Evolutionary conservation across 2,329 filamentous ascomycete genomes (phyloP), one percentile per base, ranked within the genome.

Genomic region (Calonectria crousiana): DNA sequence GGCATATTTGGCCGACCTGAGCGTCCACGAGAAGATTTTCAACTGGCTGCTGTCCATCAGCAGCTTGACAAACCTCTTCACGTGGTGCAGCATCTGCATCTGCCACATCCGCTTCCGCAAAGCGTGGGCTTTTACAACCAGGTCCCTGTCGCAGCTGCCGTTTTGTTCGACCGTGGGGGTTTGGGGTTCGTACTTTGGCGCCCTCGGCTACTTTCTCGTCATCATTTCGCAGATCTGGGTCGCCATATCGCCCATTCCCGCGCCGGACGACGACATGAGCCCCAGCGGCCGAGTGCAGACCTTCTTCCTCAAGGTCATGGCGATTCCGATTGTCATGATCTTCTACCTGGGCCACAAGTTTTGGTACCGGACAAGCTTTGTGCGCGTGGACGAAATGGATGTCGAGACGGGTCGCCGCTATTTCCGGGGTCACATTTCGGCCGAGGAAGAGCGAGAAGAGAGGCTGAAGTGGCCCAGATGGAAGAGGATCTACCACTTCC

Each of bases 71-170:
- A 93, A 91, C 41, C 89, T 95, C 80, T 95, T 96, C 86, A 95
- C 93, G 2, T 96, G 94, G 94, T 92, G 88, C 49, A 94, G 94
- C 75, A 96, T 98, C 82, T 98, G 95, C 83, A 86, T 97, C 3
- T 91, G 93, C 34, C 95, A 98, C 84, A 97, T 98, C 81, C 95
- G 95, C 53, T 98, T 98, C 90, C 95, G 96, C 77, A 86, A 87
- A 32, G 95, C 93, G 9, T 98, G 95, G 95, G 88, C 87, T 32
- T 82, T 86, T 11, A 90, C 92, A 73, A 94, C 93, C 36, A 93
- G 93, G 81, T 89, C 87, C 6, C 86, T 96, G 18, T 88, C 92
- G 67, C 94, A 98, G 79, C 89, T 98, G 6, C 94, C 96, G 1
- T 98, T 97, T 87, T 88, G 86, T 44, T 94, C 94, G 0, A 94